These are phyloP conservation scores for Trypanosoma rangeli DNA, from an alignment of 208 protist genomes.

Conservation along the genomic window DNA sequence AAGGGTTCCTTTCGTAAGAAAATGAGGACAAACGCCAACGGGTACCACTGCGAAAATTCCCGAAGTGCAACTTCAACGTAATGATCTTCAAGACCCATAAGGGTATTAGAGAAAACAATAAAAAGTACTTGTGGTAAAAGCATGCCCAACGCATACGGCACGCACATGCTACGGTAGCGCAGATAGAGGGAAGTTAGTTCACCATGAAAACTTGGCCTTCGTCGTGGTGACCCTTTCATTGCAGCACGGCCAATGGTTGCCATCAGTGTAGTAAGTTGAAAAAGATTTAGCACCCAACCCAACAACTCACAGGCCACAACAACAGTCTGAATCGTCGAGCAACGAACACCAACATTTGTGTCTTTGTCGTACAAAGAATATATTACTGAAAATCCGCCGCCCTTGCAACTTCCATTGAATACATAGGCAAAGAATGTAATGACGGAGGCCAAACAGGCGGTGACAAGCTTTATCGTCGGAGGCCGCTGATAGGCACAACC, in stretches of 20 bases:
- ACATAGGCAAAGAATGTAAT: slow-evolving; percentile 36
- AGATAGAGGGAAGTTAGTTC: slow-evolving; percentile 46
- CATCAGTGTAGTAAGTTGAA: slow-evolving; percentile 20
- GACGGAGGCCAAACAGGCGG: slow-evolving; percentile 34
- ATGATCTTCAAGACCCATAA: slow-evolving; percentile 56
- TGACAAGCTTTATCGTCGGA: slow-evolving; percentile 33
- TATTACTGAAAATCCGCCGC: not conserved
- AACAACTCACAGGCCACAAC: not conserved
- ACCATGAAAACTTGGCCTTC: slow-evolving; percentile 6
- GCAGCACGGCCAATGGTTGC: slow-evolving; percentile 5
- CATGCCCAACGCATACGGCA: slow-evolving; percentile 44
- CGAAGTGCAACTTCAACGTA: slow-evolving; percentile 52
- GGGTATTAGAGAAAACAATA: slow-evolving; percentile 26
- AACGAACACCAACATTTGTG: not conserved
- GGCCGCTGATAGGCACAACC: slow-evolving; percentile 48
- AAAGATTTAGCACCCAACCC: slow-evolving; percentile 18
- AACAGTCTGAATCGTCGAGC: slow-evolving; percentile 8
- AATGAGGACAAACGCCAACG: slow-evolving; percentile 50
- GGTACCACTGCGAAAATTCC: slow-evolving; percentile 47
- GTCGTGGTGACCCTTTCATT: not conserved
- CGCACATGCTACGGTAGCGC: slow-evolving; percentile 50
- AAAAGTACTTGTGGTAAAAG: slow-evolving; percentile 40
- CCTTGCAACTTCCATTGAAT: slow-evolving; percentile 10
- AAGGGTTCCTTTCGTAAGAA: slow-evolving; percentile 44
- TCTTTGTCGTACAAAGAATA: not conserved